A percentile compares a stretch with the other conserved stretches of the same genome.
Evolutionary conservation across 2,329 filamentous ascomycete genomes (phyloP).

Genomic region (Penicillium sp.): DNA sequence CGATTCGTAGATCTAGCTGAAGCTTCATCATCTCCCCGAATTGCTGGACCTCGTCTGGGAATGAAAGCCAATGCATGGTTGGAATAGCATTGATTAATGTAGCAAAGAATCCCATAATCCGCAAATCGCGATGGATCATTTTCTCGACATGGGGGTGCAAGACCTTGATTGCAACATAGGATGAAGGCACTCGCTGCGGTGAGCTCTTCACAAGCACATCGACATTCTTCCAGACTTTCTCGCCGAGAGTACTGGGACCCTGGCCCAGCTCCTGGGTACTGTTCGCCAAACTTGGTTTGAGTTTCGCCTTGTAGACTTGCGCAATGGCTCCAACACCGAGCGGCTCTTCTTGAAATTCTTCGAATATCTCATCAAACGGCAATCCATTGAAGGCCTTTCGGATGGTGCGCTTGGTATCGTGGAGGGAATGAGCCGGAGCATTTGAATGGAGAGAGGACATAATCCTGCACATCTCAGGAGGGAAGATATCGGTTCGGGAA

Average conservation of each 20-base stretch:
- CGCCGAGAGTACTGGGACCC: constrained; percentile 57
- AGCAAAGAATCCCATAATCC: constrained; percentile 93
- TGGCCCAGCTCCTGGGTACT: constrained; percentile 56
- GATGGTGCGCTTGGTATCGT: constrained; percentile 74
- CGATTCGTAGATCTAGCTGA: constrained; percentile 93
- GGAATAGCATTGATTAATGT: constrained; percentile 78
- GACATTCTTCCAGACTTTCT: constrained; percentile 75
- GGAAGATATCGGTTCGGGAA: constrained; percentile 93
- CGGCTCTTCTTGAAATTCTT: constrained; percentile 87
- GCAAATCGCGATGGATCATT: constrained; percentile 82
- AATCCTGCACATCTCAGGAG: constrained; percentile 81
- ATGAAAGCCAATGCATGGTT: constrained; percentile 94
- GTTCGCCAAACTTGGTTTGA: constrained; percentile 74
- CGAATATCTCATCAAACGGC: constrained; percentile 85
- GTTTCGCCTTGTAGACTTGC: constrained; percentile 93
- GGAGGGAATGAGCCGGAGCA: constrained; percentile 84
- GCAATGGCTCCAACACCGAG: constrained; percentile 94
- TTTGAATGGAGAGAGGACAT: constrained; percentile 96
- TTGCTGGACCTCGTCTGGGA: constrained; percentile 88
- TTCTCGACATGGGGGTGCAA: constrained; percentile 88
- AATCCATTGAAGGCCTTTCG: constrained; percentile 77
- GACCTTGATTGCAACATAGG: constrained; percentile 93
- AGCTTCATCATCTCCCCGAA: constrained; percentile 99
- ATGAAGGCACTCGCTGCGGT: constrained; percentile 80
- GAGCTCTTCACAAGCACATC: constrained; percentile 83